Percentiles rank a stretch among this genome's conserved stretches.
Evolutionary conservation across 768 basidiomycete species (phyloP).

Genomic region (Gloeopeniophorella convolvens): DNA sequence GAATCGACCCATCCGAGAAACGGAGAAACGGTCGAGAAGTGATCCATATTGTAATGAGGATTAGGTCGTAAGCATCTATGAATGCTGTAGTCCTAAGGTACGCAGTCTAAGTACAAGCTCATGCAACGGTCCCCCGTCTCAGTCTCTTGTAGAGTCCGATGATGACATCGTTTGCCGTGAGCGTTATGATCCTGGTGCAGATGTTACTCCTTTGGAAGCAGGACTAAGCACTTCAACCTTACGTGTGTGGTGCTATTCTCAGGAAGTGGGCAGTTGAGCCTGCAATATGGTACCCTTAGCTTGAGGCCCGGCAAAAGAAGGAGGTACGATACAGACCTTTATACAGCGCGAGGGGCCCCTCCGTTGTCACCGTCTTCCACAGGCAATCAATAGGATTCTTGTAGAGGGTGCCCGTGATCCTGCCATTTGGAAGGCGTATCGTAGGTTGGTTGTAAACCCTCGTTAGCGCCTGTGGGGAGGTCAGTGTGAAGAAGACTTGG

Average conservation of each 20-base stretch:
- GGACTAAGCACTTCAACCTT: slow-evolving; percentile 26
- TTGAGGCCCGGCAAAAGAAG: neutral
- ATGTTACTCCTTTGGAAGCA: neutral
- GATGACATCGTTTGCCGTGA: slow-evolving; percentile 83
- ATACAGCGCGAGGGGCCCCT: slow-evolving; percentile 93
- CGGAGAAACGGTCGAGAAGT: too few species aligned
- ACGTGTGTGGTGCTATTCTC: slow-evolving; percentile 91
- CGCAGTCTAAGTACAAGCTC: neutral
- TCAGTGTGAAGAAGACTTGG: slow-evolving; percentile 3
- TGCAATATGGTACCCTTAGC: slow-evolving; percentile 25
- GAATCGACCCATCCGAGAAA: too few species aligned
- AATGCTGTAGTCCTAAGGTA: neutral
- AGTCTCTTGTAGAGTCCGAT: slow-evolving; percentile 56
- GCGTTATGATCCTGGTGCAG: slow-evolving; percentile 67
- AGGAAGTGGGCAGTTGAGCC: slow-evolving; percentile 92
- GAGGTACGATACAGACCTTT: slow-evolving; percentile 54
- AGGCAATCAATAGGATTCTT: slow-evolving; percentile 92
- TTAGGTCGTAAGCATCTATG: too few species aligned
- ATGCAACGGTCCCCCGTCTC: slow-evolving; percentile 16
- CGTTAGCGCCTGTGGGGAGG: slow-evolving; percentile 59
- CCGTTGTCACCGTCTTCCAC: slow-evolving; percentile 89
- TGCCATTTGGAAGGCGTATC: slow-evolving; percentile 60
- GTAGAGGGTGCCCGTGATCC: slow-evolving; percentile 69
- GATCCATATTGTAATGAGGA: too few species aligned
- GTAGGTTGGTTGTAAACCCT: slow-evolving; percentile 97